A percentile compares a stretch with the other conserved stretches of the same genome.
Conservation (phyloP, 306 rosid genomes). For the Vigna hirtella region DNA sequence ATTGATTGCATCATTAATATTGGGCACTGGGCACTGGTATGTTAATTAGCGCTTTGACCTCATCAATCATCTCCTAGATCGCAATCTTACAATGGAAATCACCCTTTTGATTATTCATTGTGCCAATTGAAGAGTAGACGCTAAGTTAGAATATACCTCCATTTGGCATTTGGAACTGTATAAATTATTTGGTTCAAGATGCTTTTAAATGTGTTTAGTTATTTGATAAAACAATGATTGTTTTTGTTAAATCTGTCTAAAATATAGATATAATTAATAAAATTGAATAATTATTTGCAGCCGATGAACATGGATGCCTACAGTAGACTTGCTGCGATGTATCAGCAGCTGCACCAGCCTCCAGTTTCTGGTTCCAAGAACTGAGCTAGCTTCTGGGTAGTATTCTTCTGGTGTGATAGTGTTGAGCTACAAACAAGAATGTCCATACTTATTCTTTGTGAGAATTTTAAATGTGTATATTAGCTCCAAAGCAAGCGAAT, state of each 20-base stretch:
- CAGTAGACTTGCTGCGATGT: conserved; percentile 75
- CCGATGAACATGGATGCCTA: conserved; percentile 80
- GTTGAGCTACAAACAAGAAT: conserved; percentile 35
- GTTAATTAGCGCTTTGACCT: not conserved
- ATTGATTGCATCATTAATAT: conserved; percentile 12
- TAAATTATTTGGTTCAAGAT: not conserved
- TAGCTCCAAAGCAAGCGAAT: conserved; percentile 28
- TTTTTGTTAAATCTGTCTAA: not conserved
- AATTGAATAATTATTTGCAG: conserved; percentile 52
- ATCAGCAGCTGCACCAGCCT: conserved; percentile 79
- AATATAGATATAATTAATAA: not conserved
- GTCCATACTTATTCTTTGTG: conserved; percentile 25
- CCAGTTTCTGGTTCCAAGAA: conserved; percentile 65
- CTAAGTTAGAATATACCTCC: not conserved
- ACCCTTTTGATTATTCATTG: not conserved
- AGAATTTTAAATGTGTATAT: conserved; percentile 33
- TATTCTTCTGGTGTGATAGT: conserved; percentile 16
- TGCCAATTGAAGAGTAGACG: not conserved
- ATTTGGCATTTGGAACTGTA: not conserved
- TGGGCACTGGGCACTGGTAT: conserved; percentile 19
- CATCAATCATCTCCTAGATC: not conserved
- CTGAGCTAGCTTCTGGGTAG: conserved; percentile 45
- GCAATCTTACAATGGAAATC: not conserved
- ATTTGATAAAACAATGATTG: not conserved
- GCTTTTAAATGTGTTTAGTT: not conserved